These are phyloP conservation scores for Thamnidium elegans DNA, from an alignment of 192 early-diverging fungal genomes.

Conservation along the genomic window DNA sequence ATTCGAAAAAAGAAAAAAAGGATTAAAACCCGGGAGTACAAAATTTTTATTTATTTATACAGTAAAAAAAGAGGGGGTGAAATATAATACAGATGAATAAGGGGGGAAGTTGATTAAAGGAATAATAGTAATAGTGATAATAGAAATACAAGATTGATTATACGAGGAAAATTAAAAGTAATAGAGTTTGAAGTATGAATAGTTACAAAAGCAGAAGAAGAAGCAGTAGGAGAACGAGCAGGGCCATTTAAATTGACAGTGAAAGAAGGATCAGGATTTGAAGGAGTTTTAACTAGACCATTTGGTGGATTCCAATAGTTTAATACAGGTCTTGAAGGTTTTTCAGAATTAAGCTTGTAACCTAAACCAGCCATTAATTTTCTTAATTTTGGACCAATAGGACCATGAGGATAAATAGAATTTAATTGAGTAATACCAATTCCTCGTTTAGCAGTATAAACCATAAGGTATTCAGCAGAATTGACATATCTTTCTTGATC, in stretches of 20 bases:
- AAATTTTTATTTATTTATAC: neutral
- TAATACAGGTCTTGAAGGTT: no score
- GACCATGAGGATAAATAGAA: constrained; percentile 20
- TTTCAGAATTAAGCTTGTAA: constrained; percentile 12
- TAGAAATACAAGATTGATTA: no score
- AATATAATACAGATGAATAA: no score
- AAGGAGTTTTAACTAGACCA: neutral
- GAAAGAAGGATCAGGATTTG: neutral
- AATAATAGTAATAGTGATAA: neutral
- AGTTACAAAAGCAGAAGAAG: neutral
- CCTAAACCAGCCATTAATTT: constrained; percentile 28
- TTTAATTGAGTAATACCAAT: constrained; percentile 18
- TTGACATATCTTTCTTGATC: constrained; percentile 32
- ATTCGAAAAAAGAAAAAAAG: no score
- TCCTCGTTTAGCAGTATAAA: constrained; percentile 34
- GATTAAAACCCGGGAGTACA: no score
- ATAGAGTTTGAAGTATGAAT: no score
- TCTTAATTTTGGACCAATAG: constrained; percentile 37
- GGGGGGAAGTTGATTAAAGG: neutral
- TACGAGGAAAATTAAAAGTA: no score
- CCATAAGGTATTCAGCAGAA: constrained; percentile 43
- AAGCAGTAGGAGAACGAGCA: neutral
- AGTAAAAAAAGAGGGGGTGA: neutral
- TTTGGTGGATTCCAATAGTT: neutral
- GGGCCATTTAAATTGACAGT: neutral